Base-by-base conservation (phyloP, 345 rosid species). In the Balakata baccata region DNA sequence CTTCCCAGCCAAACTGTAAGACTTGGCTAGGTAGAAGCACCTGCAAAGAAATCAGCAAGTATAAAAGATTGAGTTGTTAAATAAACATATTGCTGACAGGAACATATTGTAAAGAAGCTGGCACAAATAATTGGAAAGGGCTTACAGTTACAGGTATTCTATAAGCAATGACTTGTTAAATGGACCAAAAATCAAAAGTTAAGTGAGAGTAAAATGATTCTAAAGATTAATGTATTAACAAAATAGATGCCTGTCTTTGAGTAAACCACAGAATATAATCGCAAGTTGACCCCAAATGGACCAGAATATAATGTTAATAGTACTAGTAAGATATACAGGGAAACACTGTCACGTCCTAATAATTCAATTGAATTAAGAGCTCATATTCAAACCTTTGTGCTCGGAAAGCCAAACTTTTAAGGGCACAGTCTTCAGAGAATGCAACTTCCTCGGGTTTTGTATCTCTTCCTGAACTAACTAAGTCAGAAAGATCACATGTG, bases 391-490 rank as follows among this genome's bases (percentile, higher is more conserved):
- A 96, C 99, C 99, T 93, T 85, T 96, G 89, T 38, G 97, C 97
- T 64, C 84, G 94, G 81, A 93, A 96, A 77, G 91, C 91, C 85
- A 93, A 74, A 82, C 85, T 86, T 85, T 79, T 85, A 60, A 80
- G 85, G 63, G 62, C 81, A 80, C 92, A 91, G 73, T 90, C 93
- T 87, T 96, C 97, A 22, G 87, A 87, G 76, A 96, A 90, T 76
- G 90, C 82, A 66, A 85, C 88, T 81, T 93, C 99, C 82, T 96
- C 99, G n/a, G 89, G 87, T 80, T 85, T 96, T 78, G 87, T 85
- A 76, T 96, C 97, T 85, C 98, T 88, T 82, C 96, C 96, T 56
- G 99, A 96, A 82, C 96, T 93, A 76, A 96, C 89, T 70, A 96
- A 92, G 85, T 96, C 99, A 77, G 95, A 91, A 70, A 96, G 93